These are phyloP conservation scores for Suhomyces atakaporum DNA, from an alignment of 1,139 yeast species.

Conservation along the genomic window DNA sequence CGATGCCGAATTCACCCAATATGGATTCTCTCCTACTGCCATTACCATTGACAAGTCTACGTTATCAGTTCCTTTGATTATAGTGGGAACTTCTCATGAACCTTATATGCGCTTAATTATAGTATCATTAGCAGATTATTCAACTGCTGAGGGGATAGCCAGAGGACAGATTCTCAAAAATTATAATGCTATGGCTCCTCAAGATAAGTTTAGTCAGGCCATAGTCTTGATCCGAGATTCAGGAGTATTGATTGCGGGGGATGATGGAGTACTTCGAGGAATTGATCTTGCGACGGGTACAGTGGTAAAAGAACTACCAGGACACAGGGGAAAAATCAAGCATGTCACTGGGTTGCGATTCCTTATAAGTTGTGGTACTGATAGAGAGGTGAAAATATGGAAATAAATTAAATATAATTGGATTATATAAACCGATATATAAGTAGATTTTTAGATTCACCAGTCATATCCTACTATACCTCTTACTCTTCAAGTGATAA, in stretches of 20 bases:
- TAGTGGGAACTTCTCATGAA: slow-evolving; percentile 70
- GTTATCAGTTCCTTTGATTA: slow-evolving; percentile 33
- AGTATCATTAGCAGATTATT: slow-evolving; percentile 40
- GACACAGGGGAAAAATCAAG: slow-evolving; percentile 52
- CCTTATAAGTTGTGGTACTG: slow-evolving; percentile 21
- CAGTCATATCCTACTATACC: too few relatives aligned
- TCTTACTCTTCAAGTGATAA: too few relatives aligned
- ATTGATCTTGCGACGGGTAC: slow-evolving; percentile 41
- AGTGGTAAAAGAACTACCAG: slow-evolving; percentile 27
- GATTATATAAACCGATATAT: too few relatives aligned
- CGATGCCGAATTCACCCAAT: slow-evolving; percentile 73
- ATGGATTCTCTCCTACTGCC: slow-evolving; percentile 62
- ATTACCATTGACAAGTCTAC: slow-evolving; percentile 31
- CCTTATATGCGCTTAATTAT: slow-evolving; percentile 72
- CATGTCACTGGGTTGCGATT: too few relatives aligned
- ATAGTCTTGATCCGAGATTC: slow-evolving; percentile 42
- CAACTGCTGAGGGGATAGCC: slow-evolving; percentile 17
- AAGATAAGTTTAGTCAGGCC: slow-evolving; percentile 68
- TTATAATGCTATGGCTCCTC: slow-evolving; percentile 63
- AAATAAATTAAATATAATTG: too few relatives aligned
- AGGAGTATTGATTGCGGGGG: slow-evolving; percentile 63
- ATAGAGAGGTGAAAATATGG: slow-evolving; percentile 30
- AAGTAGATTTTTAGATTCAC: too few relatives aligned
- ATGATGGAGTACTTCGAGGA: slow-evolving; percentile 67
- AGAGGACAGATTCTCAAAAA: slow-evolving; percentile 57